These are phyloP conservation scores for Tolypocladium tropicale DNA, from an alignment of 2,329 filamentous ascomycete genomes.

Conservation along the genomic window DNA sequence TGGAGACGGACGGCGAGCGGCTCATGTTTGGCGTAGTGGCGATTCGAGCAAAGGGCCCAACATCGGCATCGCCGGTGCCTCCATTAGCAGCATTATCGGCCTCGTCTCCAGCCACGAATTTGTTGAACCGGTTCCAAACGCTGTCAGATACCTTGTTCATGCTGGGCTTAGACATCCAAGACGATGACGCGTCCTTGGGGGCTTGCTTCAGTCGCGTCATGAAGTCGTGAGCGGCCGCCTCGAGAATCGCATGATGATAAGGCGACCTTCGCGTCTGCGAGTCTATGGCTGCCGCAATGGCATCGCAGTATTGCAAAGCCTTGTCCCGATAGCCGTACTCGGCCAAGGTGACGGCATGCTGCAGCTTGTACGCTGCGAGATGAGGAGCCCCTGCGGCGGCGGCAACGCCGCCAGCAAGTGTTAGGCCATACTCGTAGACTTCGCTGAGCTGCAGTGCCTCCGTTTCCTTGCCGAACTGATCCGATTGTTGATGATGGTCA, in stretches of 20 bases:
- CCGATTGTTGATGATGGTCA: slow-evolving; percentile 62
- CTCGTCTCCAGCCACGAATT: slow-evolving; percentile 90
- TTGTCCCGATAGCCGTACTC: slow-evolving; percentile 75
- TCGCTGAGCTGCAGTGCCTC: slow-evolving; percentile 92
- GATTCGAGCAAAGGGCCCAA: slow-evolving; percentile 75
- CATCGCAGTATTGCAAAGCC: slow-evolving; percentile 85
- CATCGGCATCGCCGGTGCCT: slow-evolving; percentile 48
- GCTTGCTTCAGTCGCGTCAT: slow-evolving; percentile 74
- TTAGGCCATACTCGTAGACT: slow-evolving; percentile 83
- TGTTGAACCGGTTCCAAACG: slow-evolving; percentile 88
- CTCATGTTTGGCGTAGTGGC: slow-evolving; percentile 65
- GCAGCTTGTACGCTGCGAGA: slow-evolving; percentile 81
- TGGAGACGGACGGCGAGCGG: slow-evolving; percentile 58
- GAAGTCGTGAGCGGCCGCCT: slow-evolving; percentile 72
- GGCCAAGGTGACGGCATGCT: slow-evolving; percentile 74
- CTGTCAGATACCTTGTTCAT: slow-evolving; percentile 93
- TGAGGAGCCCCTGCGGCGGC: slow-evolving; percentile 59
- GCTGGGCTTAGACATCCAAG: slow-evolving; percentile 90
- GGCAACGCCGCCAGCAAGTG: slow-evolving; percentile 49
- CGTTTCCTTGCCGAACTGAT: slow-evolving; percentile 67
- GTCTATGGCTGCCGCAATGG: slow-evolving; percentile 64
- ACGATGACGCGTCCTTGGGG: slow-evolving; percentile 68
- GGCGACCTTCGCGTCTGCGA: slow-evolving; percentile 74
- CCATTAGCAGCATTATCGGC: slow-evolving; percentile 64
- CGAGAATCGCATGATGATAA: slow-evolving; percentile 72